Base-by-base conservation (phyloP, 2,329 filamentous ascomycete species). In the Zopfia rhizophila region DNA sequence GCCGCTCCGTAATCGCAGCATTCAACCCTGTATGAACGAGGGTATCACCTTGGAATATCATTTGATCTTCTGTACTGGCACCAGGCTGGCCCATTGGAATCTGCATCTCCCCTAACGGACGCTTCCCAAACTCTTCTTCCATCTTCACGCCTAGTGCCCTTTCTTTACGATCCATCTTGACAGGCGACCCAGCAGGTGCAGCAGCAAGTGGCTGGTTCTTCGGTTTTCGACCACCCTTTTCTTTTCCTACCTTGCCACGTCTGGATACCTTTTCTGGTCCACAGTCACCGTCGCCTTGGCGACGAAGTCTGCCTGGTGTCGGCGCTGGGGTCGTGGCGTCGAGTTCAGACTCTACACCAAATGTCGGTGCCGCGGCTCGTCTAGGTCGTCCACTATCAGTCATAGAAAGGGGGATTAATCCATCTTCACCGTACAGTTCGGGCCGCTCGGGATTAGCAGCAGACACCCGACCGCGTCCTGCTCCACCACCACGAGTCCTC, bases 321-420 rank as follows among this genome's bases (percentile, higher is more conserved):
- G 58, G 55, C 12, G 70, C 60, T 14, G 65, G 53, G 4, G 62
- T 59, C 7, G 52, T 62, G 14, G 35, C 76, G 72, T 90, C 88
- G 12, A 81, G 81, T 47, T 90, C 87, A 7, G 75, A 72, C 43
- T 86, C 81, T 19, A 77, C 76, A 60, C 90, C 87, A 75, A 87
- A 92, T 0, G 85, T 89, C 3, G 89, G 89, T 8, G 89, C 89
- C 18, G 79, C 79, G 30, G 77, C 78, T 36, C 79, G 72, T 44
- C 76, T 74, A 11, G 79, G 78, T 36, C 78, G 69, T 31, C 78
- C 78, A 55, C 68, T 76, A 30, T 79, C 78, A 19, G 77, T 79
- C 13, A 76, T 60, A 24, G 70, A 60, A 23, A 68, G 60, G 10
- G 72, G 68, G 13, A 69, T 55, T 30, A 60, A 53, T 11, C 68